These are phyloP conservation scores for Entomortierella beljakovae DNA, from an alignment of 192 early-diverging fungal species.

Conservation along the genomic window DNA sequence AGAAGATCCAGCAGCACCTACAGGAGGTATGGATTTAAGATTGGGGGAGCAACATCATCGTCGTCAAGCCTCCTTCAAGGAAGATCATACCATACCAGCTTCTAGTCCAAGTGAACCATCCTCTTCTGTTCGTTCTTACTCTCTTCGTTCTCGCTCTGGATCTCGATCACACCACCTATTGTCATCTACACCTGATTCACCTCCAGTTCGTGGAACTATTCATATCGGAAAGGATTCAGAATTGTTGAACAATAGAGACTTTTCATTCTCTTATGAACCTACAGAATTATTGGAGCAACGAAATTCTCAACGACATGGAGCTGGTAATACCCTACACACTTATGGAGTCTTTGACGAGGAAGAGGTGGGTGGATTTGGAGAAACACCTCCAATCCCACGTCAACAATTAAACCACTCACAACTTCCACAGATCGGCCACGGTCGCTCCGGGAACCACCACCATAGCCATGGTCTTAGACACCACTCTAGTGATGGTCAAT, in stretches of 20 bases:
- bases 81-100: not conserved
- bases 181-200: constrained; percentile 43
- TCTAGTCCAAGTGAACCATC: constrained; percentile 25
- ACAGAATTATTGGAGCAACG: constrained; percentile 37
- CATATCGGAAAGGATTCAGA: constrained; percentile 48
- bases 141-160: constrained; percentile 30
- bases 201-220: constrained; percentile 30
- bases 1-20: not conserved
- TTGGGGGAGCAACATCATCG: constrained; percentile 32
- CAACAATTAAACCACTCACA: not conserved
- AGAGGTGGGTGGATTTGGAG: constrained; percentile 26
- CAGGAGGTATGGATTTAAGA: constrained; percentile 19
- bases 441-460: not conserved
- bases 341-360: constrained; percentile 36
- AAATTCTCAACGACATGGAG: constrained; percentile 7
- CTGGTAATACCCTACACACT: not conserved
- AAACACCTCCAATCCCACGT: constrained; percentile 3
- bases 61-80: not conserved
- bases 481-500: constrained; percentile 28
- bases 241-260: constrained; percentile 43
- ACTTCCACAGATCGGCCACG: not conserved
- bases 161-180: constrained; percentile 20
- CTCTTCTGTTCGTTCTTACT: constrained; percentile 22
- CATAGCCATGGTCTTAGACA: constrained; percentile 24
- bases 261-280: constrained; percentile 49